A percentile compares a stretch with the other conserved stretches of the same genome.
These are phyloP conservation scores for Apiospora koreana DNA, from an alignment of 2,329 filamentous ascomycete genomes.

Conservation along the genomic window DNA sequence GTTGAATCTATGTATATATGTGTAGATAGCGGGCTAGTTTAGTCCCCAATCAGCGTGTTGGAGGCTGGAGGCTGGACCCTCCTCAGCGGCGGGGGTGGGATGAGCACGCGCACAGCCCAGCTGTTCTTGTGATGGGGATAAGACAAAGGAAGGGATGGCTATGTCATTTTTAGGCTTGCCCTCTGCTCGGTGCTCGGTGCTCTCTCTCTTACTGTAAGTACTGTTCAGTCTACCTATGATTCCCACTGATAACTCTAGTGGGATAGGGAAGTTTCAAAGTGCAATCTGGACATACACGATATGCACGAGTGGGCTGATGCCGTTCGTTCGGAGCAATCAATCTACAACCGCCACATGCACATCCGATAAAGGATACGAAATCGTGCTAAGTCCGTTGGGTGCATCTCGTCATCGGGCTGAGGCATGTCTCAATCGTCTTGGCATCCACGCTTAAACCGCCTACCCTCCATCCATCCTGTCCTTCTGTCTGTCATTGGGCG, in stretches of 20 bases:
- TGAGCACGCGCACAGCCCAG: constrained; percentile 10
- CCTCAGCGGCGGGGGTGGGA: background rate
- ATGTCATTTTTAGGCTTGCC: too few relatives aligned
- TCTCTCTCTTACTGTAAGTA: too few relatives aligned
- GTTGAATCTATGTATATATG: too few relatives aligned
- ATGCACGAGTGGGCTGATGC: background rate
- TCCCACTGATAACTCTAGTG: too few relatives aligned
- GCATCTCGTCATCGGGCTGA: background rate
- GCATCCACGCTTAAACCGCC: background rate
- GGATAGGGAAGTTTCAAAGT: background rate
- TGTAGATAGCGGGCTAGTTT: too few relatives aligned
- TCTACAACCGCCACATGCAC: background rate
- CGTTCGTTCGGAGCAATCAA: background rate
- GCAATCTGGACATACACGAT: too few relatives aligned
- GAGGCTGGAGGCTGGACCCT: background rate
- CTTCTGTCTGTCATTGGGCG: too few relatives aligned
- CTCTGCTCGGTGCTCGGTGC: too few relatives aligned
- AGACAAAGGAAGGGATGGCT: background rate
- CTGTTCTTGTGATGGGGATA: constrained; percentile 1
- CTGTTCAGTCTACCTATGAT: too few relatives aligned
- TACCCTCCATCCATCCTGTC: background rate
- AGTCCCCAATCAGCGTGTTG: background rate
- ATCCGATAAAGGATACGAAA: background rate
- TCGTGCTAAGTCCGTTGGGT: background rate
- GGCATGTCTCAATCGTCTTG: background rate